phyloP scores from a whole-genome alignment of 768 basidiomycete genomes.

The Mycena chlorophos region DNA sequence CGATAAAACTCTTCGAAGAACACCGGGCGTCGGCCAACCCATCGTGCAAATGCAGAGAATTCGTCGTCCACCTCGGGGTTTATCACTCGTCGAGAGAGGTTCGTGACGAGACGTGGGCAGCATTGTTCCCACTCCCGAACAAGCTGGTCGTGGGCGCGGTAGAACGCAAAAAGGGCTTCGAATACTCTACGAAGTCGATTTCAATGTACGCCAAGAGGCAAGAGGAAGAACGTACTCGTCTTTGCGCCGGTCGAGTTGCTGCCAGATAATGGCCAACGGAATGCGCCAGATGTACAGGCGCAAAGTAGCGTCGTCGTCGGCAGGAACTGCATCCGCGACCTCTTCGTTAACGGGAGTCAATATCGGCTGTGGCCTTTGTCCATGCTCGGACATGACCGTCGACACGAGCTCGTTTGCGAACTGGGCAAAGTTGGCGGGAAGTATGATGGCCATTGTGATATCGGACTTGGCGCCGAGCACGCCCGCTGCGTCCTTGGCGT shows the following conservation, averaged over 20 bases:
- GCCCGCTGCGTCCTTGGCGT: neutral
- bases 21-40: slow-evolving; percentile 6
- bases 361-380: neutral
- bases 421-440: neutral
- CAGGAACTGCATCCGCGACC: neutral
- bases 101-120: neutral
- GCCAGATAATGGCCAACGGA: neutral
- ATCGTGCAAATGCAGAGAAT: slow-evolving; percentile 9
- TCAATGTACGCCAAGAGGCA: neutral
- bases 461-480: neutral
- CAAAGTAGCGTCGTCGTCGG: neutral
- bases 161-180: slow-evolving; percentile 4
- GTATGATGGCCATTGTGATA: neutral
- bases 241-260: slow-evolving; percentile 8
- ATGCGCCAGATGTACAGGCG: slow-evolving; percentile 7
- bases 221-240: slow-evolving; percentile 2
- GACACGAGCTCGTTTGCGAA: slow-evolving; percentile 1
- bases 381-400: neutral
- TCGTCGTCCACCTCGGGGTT: slow-evolving; percentile 5
- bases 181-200: neutral
- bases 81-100: slow-evolving; percentile 7
- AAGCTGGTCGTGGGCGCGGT: slow-evolving; percentile 1
- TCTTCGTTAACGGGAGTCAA: neutral
- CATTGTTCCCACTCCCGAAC: neutral
- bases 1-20: neutral